These are phyloP conservation scores for Podospora anserina DNA, from an alignment of 495 filamentous ascomycete genomes.

Conservation along the genomic window DNA sequence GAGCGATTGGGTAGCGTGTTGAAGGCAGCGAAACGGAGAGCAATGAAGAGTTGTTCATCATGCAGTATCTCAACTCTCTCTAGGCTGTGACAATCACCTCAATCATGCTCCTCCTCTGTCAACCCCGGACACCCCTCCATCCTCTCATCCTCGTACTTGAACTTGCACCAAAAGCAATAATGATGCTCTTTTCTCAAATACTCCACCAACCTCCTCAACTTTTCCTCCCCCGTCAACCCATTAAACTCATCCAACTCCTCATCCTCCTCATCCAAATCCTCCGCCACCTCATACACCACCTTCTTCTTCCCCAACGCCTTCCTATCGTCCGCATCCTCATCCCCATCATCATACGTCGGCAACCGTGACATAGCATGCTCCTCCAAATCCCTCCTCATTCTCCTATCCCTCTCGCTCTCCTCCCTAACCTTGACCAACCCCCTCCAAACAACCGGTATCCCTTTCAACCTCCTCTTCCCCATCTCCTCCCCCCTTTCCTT, in stretches of 20 bases:
- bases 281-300: conserved; percentile 48
- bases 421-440: conserved; percentile 66
- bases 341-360: conserved; percentile 52
- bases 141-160: conserved; percentile 60
- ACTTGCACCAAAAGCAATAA: conserved; percentile 99
- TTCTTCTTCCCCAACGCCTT: conserved; percentile 39
- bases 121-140: conserved; percentile 90
- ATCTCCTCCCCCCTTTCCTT: conserved; percentile 37
- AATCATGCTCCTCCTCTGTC: conserved; percentile 92
- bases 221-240: conserved; percentile 59
- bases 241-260: conserved; percentile 82
- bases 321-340: conserved; percentile 50
- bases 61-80: not conserved
- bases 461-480: conserved; percentile 43
- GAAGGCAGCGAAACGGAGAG: no score
- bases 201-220: conserved; percentile 59
- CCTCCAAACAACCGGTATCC: conserved; percentile 75
- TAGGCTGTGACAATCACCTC: conserved; percentile 4
- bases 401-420: conserved; percentile 64
- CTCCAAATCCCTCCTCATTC: conserved; percentile 67
- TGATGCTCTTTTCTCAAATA: conserved; percentile 65
- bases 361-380: conserved; percentile 43
- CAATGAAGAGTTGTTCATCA: no score
- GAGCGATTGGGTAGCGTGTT: not conserved
- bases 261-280: conserved; percentile 81